Conservation (phyloP, 2,329 filamentous ascomycete genomes). For the Fusarium bactridioides region DNA sequence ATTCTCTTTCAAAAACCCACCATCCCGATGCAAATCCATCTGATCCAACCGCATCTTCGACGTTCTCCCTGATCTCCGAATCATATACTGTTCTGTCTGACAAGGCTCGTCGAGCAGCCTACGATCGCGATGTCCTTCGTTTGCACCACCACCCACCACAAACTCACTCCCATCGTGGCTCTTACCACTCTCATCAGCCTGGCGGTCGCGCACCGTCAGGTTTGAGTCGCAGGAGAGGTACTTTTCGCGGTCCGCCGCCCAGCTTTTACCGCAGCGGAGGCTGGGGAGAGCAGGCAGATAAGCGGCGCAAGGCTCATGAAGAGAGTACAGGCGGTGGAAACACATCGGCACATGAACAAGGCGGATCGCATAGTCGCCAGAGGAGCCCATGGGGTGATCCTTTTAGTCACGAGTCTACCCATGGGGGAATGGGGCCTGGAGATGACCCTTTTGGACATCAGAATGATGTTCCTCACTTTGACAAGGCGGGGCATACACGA, state of each 20-base stretch:
- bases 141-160: conserved; percentile 47
- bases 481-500: conserved; percentile 73
- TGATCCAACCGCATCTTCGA: conserved; percentile 74
- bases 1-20: conserved; percentile 87
- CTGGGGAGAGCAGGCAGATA: conserved; percentile 72
- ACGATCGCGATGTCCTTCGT: conserved; percentile 76
- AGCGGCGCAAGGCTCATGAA: conserved; percentile 63
- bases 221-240: conserved; percentile 75
- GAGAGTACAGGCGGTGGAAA: conserved; percentile 48
- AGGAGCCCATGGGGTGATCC: conserved; percentile 38
- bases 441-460: conserved; percentile 57
- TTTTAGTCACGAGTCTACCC: conserved; percentile 19
- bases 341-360: conserved; percentile 19
- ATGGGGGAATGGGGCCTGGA: conserved; percentile 67
- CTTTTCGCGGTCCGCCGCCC: conserved; percentile 86
- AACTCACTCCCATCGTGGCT: conserved; percentile 50
- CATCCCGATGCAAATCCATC: conserved; percentile 90
- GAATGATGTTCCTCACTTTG: conserved; percentile 78
- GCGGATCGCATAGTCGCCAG: conserved; percentile 6
- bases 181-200: conserved; percentile 70
- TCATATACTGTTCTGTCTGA: conserved; percentile 82
- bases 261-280: conserved; percentile 86
- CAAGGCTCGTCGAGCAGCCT: conserved; percentile 75
- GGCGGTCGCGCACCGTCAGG: conserved; percentile 83
- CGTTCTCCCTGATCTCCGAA: conserved; percentile 84